phyloP scores from a whole-genome alignment of 306 rosid genomes.

The Purshia tridentata region DNA sequence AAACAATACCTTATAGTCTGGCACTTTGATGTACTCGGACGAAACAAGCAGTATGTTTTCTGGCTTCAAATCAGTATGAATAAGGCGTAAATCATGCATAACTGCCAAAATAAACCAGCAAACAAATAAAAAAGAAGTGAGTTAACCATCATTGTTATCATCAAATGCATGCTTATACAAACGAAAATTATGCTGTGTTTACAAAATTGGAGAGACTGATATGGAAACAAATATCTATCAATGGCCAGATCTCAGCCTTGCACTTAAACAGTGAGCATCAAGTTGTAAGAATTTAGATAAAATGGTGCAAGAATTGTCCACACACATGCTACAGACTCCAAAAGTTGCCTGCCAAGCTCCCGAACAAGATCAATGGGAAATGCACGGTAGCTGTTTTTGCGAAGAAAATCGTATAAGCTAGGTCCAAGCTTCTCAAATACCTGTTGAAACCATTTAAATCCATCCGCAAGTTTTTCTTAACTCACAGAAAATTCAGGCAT shows the following conservation, averaged over 20 bases:
- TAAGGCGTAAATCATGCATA: constrained; percentile 76
- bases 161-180: constrained; percentile 18
- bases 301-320: constrained; percentile 65
- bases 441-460: constrained; percentile 81
- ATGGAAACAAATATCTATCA: constrained; percentile 16
- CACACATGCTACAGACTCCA: constrained; percentile 97
- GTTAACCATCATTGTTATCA: background rate
- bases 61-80: constrained; percentile 84
- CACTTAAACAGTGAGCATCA: constrained; percentile 22
- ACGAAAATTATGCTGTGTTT: constrained; percentile 13
- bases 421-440: constrained; percentile 97
- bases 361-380: constrained; percentile 92
- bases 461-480: constrained; percentile 74
- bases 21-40: constrained; percentile 63
- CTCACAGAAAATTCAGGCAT: constrained; percentile 72
- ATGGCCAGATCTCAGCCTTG: constrained; percentile 28
- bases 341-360: constrained; percentile 90
- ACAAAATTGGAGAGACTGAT: background rate
- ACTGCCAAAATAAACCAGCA: constrained; percentile 44
- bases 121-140: constrained; percentile 21
- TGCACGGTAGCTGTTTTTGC: constrained; percentile 88
- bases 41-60: constrained; percentile 54
- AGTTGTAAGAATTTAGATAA: constrained; percentile 37
- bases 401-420: constrained; percentile 90
- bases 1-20: constrained; percentile 64